These are phyloP conservation scores for Uronychia binucleata DNA, from an alignment of 73 alveolate genomes.

Conservation along the genomic window DNA sequence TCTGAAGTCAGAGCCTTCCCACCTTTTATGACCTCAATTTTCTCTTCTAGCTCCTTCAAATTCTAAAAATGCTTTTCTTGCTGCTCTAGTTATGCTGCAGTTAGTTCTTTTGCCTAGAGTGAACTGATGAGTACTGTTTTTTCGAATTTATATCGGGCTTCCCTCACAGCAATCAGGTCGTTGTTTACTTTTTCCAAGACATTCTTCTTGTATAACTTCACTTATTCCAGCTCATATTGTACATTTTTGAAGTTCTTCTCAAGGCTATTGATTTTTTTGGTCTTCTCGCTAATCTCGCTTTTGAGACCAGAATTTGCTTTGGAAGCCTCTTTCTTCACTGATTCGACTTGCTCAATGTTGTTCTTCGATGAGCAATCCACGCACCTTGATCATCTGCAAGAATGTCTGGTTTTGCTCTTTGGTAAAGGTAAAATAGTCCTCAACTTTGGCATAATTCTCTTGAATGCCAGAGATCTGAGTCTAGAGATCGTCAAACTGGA, in stretches of 20 bases:
- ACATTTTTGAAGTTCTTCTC: not conserved
- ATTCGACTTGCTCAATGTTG: not conserved
- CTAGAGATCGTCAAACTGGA: not conserved
- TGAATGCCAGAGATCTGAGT: not conserved
- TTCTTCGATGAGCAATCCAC: not conserved
- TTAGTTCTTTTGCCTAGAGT: not conserved
- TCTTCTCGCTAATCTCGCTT: not conserved
- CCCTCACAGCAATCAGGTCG: not conserved
- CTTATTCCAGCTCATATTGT: not conserved
- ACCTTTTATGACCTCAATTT: not conserved
- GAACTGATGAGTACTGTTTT: no score
- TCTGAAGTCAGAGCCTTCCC: not conserved
- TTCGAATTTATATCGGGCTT: not conserved
- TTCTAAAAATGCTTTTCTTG: not conserved
- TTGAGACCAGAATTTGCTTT: not conserved
- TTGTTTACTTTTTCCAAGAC: not conserved
- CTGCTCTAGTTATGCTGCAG: not conserved
- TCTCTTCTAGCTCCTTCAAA: not conserved
- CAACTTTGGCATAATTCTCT: not conserved
- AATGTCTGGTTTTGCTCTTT: not conserved
- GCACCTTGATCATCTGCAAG: not conserved
- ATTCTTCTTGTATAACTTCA: not conserved
- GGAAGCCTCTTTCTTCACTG: not conserved
- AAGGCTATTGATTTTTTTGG: not conserved
- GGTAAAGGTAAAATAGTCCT: not conserved